phyloP scores from a whole-genome alignment of 2,329 filamentous ascomycete species.

The Endothia cerciana region DNA sequence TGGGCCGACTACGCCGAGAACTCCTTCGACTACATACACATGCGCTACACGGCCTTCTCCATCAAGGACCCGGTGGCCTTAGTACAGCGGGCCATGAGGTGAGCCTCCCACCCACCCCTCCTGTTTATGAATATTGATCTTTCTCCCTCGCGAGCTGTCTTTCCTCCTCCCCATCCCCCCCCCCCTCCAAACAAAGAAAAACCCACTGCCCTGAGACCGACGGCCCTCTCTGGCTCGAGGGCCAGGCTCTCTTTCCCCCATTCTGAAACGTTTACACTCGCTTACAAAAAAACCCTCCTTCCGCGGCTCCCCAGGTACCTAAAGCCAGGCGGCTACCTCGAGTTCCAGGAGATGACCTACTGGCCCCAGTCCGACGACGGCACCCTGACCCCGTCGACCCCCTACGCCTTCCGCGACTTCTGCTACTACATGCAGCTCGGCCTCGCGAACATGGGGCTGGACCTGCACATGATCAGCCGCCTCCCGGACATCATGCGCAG shows the following conservation, averaged over 20 bases:
- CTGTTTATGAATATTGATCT: neutral
- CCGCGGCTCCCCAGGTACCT: conserved; percentile 44
- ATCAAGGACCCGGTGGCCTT: conserved; percentile 47
- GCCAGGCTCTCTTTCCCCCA: too few species aligned
- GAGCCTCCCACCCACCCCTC: too few species aligned
- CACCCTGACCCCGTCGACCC: conserved; percentile 43
- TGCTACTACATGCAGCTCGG: conserved; percentile 45
- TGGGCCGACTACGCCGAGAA: conserved; percentile 50
- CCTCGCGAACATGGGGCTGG: conserved; percentile 45
- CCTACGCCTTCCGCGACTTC: conserved; percentile 54
- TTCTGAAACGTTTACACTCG: too few species aligned
- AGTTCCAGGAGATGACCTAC: conserved; percentile 53
- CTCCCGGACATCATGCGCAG: conserved; percentile 42
- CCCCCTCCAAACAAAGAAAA: neutral
- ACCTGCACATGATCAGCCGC: conserved; percentile 45
- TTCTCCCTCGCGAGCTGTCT: neutral
- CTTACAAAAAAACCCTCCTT: too few species aligned
- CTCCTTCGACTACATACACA: conserved; percentile 54
- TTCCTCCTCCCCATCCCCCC: neutral
- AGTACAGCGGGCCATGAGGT: conserved; percentile 49
- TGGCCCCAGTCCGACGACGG: conserved; percentile 49
- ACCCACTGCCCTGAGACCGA: too few species aligned
- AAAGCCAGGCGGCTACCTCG: conserved; percentile 56
- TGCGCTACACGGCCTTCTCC: conserved; percentile 51
- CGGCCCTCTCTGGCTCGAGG: too few species aligned